phyloP scores from a whole-genome alignment of 2,329 filamentous ascomycete species.

The Pestalotiopsis sp. region DNA sequence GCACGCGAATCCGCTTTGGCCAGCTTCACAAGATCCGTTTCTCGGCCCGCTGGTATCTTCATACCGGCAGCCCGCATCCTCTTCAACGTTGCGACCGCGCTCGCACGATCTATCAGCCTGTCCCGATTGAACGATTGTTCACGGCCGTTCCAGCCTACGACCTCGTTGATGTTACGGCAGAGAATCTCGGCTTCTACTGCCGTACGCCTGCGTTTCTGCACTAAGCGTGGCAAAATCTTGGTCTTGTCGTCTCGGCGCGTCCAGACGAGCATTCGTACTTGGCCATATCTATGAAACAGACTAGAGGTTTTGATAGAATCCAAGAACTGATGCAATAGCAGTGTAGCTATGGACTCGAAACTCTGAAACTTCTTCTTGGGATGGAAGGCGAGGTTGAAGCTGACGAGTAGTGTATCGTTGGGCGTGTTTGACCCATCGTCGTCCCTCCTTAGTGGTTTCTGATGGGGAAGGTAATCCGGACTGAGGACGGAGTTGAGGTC shows the following conservation, averaged over 20 bases:
- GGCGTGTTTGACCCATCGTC: constrained; percentile 46
- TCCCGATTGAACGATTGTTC: constrained; percentile 42
- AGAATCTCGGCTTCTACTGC: constrained; percentile 63
- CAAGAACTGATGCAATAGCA: constrained; percentile 66
- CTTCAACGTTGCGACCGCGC: constrained; percentile 38
- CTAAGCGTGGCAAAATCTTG: constrained; percentile 60
- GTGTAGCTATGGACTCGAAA: constrained; percentile 58
- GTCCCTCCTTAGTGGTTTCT: constrained; percentile 43
- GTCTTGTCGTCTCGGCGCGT: constrained; percentile 62
- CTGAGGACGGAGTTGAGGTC: constrained; percentile 59
- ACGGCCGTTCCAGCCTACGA: constrained; percentile 47
- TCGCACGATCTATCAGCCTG: constrained; percentile 49
- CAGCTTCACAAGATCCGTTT: constrained; percentile 35
- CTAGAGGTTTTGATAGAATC: constrained; percentile 57
- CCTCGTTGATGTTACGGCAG: constrained; percentile 61
- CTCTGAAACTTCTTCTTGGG: constrained; percentile 51
- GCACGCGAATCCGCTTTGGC: constrained; percentile 44
- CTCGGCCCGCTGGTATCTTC: constrained; percentile 46
- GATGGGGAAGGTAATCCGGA: constrained; percentile 55
- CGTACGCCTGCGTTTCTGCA: constrained; percentile 57
- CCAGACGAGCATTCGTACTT: constrained; percentile 80
- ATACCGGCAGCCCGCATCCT: constrained; percentile 50
- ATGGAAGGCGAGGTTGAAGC: constrained; percentile 65
- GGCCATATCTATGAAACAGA: constrained; percentile 75
- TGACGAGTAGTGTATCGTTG: constrained; percentile 76